Evolutionary conservation across 495 filamentous ascomycete species (phyloP).

Genomic region (Talaromyces trachyspermus): DNA sequence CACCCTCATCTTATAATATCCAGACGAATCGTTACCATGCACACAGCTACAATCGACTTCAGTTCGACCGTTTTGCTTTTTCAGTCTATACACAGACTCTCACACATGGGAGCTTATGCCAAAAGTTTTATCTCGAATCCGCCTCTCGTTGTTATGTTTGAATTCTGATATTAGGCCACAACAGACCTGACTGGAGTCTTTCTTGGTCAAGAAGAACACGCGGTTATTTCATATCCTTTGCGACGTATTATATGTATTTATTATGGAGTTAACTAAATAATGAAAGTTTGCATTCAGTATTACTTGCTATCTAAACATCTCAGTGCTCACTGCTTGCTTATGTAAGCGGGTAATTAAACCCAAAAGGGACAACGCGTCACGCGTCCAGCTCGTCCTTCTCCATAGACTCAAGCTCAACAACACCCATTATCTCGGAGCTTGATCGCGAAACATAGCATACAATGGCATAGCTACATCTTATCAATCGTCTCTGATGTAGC

Average conservation of each 20-base stretch:
- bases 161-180: neutral
- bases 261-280: neutral
- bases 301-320: too few species aligned
- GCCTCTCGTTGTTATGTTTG: neutral
- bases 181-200: neutral
- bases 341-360: slow-evolving; percentile 15
- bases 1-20: neutral
- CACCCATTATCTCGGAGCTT: too few species aligned
- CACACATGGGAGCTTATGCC: too few species aligned
- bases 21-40: neutral
- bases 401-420: neutral
- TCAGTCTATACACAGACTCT: neutral
- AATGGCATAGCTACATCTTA: neutral
- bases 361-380: slow-evolving; percentile 11
- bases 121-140: too few species aligned
- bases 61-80: neutral
- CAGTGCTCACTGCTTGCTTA: slow-evolving; percentile 12
- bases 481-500: neutral
- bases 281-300: too few species aligned
- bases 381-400: slow-evolving; percentile 20
- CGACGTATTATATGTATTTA: slow-evolving; percentile 1
- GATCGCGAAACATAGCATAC: neutral
- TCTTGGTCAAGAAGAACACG: neutral
- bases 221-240: neutral
- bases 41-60: neutral